These are phyloP conservation scores for Laguncularia racemosa DNA, from an alignment of 345 rosid genomes.

Conservation along the genomic window DNA sequence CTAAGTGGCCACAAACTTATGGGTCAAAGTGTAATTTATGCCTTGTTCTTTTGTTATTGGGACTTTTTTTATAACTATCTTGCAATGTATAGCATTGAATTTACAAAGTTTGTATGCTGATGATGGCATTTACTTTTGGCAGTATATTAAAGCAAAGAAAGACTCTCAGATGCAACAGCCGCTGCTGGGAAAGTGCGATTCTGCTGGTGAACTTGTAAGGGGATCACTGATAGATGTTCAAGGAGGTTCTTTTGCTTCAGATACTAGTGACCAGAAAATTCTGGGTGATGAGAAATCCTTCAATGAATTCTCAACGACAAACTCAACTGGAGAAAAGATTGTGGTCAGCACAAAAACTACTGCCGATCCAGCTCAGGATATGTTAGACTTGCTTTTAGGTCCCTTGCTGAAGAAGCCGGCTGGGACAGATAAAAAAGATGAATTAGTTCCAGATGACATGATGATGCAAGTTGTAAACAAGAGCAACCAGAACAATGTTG, in stretches of 20 bases:
- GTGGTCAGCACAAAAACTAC: constrained; percentile 9
- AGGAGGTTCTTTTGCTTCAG: constrained; percentile 10
- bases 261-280: constrained; percentile 5
- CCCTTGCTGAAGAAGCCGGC: constrained; percentile 41
- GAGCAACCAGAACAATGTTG: constrained; percentile 11
- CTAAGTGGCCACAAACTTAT: too few relatives aligned
- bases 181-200: constrained; percentile 7
- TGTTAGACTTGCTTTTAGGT: constrained; percentile 51
- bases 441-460: constrained; percentile 8
- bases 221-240: constrained; percentile 3
- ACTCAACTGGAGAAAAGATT: constrained; percentile 8
- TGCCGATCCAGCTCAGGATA: constrained; percentile 44
- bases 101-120: neutral
- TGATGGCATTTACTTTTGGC: neutral
- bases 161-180: constrained; percentile 9
- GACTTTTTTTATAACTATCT: too few relatives aligned
- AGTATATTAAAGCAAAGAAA: constrained; percentile 3
- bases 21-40: too few relatives aligned
- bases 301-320: constrained; percentile 4
- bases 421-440: constrained; percentile 15
- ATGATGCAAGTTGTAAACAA: constrained; percentile 7
- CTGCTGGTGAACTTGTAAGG: constrained; percentile 4
- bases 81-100: too few relatives aligned
- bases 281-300: constrained; percentile 3
- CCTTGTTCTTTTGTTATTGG: too few relatives aligned